Conservation (phyloP, 2,329 filamentous ascomycete genomes). For the Aspergillus bombycis region DNA sequence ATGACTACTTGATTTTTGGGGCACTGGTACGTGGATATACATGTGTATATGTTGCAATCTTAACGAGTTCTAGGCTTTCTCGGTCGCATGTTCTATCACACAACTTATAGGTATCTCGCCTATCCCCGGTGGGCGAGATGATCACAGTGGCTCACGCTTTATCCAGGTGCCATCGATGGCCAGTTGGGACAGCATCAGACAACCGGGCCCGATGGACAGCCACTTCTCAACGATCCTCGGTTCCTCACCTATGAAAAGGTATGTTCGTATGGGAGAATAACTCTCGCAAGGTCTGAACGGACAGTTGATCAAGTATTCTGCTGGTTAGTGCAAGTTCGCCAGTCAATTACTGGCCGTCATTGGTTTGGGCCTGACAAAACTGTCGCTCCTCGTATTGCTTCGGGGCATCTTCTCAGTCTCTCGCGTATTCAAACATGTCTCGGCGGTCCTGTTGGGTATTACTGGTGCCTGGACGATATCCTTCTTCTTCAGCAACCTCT, state of each 20-base stretch:
- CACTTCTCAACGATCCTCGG: neutral
- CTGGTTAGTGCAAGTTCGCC: neutral
- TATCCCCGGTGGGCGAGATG: neutral
- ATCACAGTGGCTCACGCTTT: neutral
- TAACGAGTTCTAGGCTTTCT: neutral
- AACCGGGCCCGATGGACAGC: neutral
- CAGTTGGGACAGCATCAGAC: neutral
- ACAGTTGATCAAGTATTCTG: neutral
- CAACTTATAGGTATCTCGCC: neutral
- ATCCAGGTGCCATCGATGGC: neutral
- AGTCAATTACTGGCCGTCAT: neutral
- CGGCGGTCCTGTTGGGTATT: neutral
- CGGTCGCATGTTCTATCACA: neutral
- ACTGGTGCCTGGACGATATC: neutral
- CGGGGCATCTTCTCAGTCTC: neutral
- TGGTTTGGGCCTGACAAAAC: neutral
- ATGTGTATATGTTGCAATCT: neutral
- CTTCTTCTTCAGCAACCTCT: conserved; percentile 7
- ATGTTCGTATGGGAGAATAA: neutral
- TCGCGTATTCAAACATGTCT: neutral
- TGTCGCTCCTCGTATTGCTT: neutral
- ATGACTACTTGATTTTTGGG: neutral
- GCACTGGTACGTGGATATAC: neutral
- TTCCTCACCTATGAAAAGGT: neutral
- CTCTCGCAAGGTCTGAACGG: neutral